Evolutionary conservation across 164 flowering plant species (phyloP).

Genomic region (Akebia trifoliata): DNA sequence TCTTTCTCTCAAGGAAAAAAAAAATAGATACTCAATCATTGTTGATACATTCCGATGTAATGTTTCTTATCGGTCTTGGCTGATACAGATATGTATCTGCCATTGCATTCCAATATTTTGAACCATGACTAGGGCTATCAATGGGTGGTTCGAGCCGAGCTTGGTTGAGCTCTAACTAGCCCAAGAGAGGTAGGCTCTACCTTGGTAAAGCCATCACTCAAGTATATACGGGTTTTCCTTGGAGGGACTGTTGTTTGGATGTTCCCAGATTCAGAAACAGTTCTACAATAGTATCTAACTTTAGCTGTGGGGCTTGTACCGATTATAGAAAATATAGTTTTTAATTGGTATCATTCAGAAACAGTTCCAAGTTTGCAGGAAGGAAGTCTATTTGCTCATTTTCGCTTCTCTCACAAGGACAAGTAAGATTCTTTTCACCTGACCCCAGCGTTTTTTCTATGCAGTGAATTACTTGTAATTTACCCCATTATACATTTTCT

Average conservation of each 20-base stretch:
- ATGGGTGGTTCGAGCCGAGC: no score
- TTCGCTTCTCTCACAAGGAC: constrained; percentile 38
- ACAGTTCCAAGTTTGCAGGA: constrained; percentile 55
- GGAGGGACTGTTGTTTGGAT: neutral
- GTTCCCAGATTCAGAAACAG: no score
- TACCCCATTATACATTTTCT: neutral
- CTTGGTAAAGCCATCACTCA: no score
- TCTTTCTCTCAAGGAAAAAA: no score
- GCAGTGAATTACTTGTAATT: constrained; percentile 6
- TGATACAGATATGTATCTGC: no score
- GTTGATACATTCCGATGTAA: no score
- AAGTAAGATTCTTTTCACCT: constrained; percentile 50
- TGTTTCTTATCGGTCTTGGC: no score
- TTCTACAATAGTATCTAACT: neutral
- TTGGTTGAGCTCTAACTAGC: no score
- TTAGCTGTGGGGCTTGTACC: neutral
- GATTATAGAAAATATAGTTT: constrained; percentile 7
- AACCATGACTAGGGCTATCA: no score
- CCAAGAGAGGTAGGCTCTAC: no score
- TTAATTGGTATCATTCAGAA: constrained; percentile 19
- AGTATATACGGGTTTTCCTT: neutral
- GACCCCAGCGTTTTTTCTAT: constrained; percentile 8
- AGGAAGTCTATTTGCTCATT: constrained; percentile 39
- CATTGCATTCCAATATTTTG: no score
- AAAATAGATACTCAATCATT: no score